Conservation (phyloP, 2,329 filamentous ascomycete genomes). For the Nigrospora oryzae region DNA sequence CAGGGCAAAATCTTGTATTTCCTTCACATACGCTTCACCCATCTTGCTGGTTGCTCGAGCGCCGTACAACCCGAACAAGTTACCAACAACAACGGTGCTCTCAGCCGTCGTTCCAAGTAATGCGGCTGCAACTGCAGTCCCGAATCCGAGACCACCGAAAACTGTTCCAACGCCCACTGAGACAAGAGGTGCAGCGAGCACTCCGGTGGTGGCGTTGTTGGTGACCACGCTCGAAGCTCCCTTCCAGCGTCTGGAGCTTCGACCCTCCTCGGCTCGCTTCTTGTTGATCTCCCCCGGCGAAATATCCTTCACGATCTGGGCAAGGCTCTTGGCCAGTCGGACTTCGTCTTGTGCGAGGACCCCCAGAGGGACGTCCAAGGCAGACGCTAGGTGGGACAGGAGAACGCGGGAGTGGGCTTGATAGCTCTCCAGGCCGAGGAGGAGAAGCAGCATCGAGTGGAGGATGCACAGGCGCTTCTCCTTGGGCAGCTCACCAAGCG, state of each 20-base stretch:
- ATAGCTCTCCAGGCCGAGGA: constrained; percentile 73
- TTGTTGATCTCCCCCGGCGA: constrained; percentile 56
- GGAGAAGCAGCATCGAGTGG: constrained; percentile 61
- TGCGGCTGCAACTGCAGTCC: constrained; percentile 64
- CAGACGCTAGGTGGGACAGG: constrained; percentile 61
- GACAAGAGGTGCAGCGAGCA: constrained; percentile 68
- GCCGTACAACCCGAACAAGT: constrained; percentile 87
- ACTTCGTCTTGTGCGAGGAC: constrained; percentile 64
- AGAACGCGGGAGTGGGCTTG: constrained; percentile 64
- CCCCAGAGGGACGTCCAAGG: constrained; percentile 57
- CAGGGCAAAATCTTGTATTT: constrained; percentile 85
- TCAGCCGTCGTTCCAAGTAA: constrained; percentile 75
- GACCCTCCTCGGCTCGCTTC: constrained; percentile 56
- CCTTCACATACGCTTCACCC: constrained; percentile 79
- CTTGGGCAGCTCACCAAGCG: constrained; percentile 49
- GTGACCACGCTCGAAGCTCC: constrained; percentile 33
- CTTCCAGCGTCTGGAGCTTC: constrained; percentile 60
- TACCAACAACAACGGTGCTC: constrained; percentile 70
- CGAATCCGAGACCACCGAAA: constrained; percentile 69
- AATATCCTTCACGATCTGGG: constrained; percentile 66
- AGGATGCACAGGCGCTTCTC: constrained; percentile 60
- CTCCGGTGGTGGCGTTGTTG: constrained; percentile 47
- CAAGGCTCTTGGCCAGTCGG: constrained; percentile 64
- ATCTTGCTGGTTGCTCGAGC: constrained; percentile 75
- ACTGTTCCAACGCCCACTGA: constrained; percentile 72